These are phyloP conservation scores for Infundibulicybe gibba DNA, from an alignment of 768 basidiomycete species.

Conservation along the genomic window DNA sequence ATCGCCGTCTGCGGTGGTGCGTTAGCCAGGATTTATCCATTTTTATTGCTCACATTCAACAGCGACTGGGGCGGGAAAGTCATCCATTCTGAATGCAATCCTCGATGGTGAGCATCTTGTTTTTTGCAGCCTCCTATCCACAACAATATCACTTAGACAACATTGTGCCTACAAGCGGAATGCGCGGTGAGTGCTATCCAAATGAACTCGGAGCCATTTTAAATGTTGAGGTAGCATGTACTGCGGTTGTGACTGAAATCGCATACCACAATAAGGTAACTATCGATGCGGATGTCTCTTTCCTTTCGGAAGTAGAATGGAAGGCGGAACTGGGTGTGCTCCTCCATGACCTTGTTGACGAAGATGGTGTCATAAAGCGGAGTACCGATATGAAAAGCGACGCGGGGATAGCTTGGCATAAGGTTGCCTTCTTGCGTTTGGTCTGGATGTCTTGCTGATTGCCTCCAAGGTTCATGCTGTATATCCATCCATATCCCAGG, in stretches of 20 bases:
- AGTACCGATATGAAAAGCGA: slow-evolving; percentile 54
- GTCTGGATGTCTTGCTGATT: background rate
- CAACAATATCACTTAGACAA: slow-evolving; percentile 33
- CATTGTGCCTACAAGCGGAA: slow-evolving; percentile 63
- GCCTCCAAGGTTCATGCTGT: slow-evolving; percentile 52
- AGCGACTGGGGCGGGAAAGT: slow-evolving; percentile 64
- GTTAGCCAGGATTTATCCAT: slow-evolving; percentile 8
- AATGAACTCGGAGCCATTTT: background rate
- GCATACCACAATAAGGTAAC: slow-evolving; percentile 50
- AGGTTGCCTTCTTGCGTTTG: slow-evolving; percentile 27
- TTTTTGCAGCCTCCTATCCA: background rate
- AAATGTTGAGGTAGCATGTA: slow-evolving; percentile 42
- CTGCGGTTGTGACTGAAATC: slow-evolving; percentile 63
- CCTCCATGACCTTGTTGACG: slow-evolving; percentile 54
- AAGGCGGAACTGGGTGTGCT: slow-evolving; percentile 51
- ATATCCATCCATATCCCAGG: slow-evolving; percentile 48
- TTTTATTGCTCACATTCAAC: background rate
- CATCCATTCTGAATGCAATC: slow-evolving; percentile 57
- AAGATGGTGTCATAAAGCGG: slow-evolving; percentile 51
- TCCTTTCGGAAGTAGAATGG: slow-evolving; percentile 56
- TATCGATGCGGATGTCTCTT: slow-evolving; percentile 58
- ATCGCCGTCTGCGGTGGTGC: slow-evolving; percentile 65
- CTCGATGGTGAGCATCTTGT: slow-evolving; percentile 41
- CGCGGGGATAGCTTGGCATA: slow-evolving; percentile 59
- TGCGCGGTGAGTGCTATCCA: slow-evolving; percentile 41